Conservation (phyloP, 2,329 filamentous ascomycete species). For the Xylariaceae sp. region DNA sequence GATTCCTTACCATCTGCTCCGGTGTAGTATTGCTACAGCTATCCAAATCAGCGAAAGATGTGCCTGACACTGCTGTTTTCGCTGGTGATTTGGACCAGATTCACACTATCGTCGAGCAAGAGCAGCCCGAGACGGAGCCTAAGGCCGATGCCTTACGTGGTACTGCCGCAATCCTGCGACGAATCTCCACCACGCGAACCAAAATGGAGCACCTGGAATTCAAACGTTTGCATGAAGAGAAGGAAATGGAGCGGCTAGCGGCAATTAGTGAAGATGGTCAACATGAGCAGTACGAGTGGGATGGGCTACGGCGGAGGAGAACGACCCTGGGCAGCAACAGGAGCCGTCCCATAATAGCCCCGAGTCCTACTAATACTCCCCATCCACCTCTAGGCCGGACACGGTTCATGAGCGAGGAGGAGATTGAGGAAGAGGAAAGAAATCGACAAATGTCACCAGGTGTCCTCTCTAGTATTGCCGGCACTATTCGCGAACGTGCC, state of each 20-base stretch:
- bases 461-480: constrained; percentile 62
- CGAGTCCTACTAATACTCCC: constrained; percentile 44
- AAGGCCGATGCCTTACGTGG: constrained; percentile 96
- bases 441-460: constrained; percentile 53
- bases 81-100: constrained; percentile 93
- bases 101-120: constrained; percentile 91
- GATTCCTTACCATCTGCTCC: constrained; percentile 91
- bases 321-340: constrained; percentile 57
- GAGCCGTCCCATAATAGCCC: constrained; percentile 46
- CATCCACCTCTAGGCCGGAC: constrained; percentile 91
- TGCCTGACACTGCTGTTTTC: constrained; percentile 92
- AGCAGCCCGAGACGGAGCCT: constrained; percentile 94
- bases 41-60: constrained; percentile 98
- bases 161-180: constrained; percentile 83
- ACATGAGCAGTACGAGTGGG: constrained; percentile 76
- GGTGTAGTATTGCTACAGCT: constrained; percentile 92
- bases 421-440: constrained; percentile 62
- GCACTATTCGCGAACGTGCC: constrained; percentile 59
- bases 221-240: constrained; percentile 80
- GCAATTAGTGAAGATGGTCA: constrained; percentile 78
- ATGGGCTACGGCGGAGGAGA: constrained; percentile 80
- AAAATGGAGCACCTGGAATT: constrained; percentile 83
- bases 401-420: constrained; percentile 74
- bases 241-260: constrained; percentile 71
- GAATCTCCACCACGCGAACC: constrained; percentile 76